Evolutionary conservation across 768 basidiomycete genomes (phyloP).

Genomic region (Serendipita sp.): DNA sequence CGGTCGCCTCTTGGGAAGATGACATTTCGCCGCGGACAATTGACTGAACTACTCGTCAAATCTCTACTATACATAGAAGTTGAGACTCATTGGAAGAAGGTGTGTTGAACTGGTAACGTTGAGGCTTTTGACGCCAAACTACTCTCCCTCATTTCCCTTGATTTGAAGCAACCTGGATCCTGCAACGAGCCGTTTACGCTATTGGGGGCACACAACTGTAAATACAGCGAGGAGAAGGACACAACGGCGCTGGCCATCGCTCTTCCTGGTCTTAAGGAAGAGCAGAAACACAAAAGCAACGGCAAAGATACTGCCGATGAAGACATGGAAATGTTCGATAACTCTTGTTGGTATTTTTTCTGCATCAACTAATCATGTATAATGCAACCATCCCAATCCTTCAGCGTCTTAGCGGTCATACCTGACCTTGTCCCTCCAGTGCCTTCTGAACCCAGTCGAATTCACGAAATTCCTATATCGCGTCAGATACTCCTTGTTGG

Average conservation of each 20-base stretch:
- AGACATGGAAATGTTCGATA: conserved; percentile 8
- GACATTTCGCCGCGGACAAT: conserved; percentile 66
- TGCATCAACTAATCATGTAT: neutral
- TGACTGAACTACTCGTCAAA: conserved; percentile 65
- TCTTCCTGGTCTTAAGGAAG: conserved; percentile 8
- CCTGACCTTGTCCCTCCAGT: neutral
- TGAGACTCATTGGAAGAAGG: conserved; percentile 65
- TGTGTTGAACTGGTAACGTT: neutral
- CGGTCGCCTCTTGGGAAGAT: conserved; percentile 45
- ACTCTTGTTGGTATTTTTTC: neutral
- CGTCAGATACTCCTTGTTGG: neutral
- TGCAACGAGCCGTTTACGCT: conserved; percentile 62
- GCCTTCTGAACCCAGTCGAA: neutral
- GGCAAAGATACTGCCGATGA: conserved; percentile 1
- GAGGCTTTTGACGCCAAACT: neutral
- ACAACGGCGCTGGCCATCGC: conserved; percentile 10
- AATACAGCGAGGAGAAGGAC: conserved; percentile 7
- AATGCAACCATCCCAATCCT: neutral
- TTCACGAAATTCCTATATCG: neutral
- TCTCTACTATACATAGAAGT: conserved; percentile 68
- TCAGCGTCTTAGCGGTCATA: neutral
- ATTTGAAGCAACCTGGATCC: conserved; percentile 34
- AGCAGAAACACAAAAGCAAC: conserved; percentile 6
- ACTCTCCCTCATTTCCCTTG: neutral
- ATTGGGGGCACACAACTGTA: conserved; percentile 56